Evolutionary conservation across 805 yeast genomes (phyloP).

Genomic region (Suhomyces faveliae): DNA sequence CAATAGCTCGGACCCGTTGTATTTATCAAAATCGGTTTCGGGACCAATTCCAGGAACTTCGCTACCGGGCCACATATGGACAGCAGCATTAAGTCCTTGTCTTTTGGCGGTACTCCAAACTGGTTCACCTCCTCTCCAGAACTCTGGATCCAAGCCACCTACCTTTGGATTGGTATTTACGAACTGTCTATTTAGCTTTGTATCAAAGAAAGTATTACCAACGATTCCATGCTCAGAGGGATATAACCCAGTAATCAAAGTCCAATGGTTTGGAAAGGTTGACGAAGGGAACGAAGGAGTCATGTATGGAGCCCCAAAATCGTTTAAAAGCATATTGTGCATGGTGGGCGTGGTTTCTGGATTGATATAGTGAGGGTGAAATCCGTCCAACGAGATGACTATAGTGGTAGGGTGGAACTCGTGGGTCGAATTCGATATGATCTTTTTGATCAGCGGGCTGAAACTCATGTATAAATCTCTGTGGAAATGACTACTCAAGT

Average conservation of each 20-base stretch:
- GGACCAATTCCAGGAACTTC: slow-evolving; percentile 61
- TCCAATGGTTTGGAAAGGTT: slow-evolving; percentile 92
- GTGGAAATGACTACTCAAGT: neutral
- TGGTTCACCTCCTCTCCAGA: slow-evolving; percentile 87
- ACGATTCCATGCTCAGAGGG: slow-evolving; percentile 87
- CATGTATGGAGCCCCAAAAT: slow-evolving; percentile 77
- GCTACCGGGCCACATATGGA: slow-evolving; percentile 98
- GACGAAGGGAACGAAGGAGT: slow-evolving; percentile 84
- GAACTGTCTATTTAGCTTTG: slow-evolving; percentile 53
- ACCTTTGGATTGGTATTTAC: slow-evolving; percentile 55
- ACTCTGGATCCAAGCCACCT: slow-evolving; percentile 53
- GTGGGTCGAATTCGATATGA: slow-evolving; percentile 60
- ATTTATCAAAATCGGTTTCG: slow-evolving; percentile 59
- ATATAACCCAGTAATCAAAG: slow-evolving; percentile 79
- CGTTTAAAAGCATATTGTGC: slow-evolving; percentile 52
- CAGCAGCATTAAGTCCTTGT: slow-evolving; percentile 64
- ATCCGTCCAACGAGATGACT: slow-evolving; percentile 79
- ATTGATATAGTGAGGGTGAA: slow-evolving; percentile 85
- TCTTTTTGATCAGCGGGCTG: slow-evolving; percentile 14
- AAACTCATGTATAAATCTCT: neutral
- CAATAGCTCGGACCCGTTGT: slow-evolving; percentile 61
- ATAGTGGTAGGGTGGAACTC: slow-evolving; percentile 77
- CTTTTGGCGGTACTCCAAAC: slow-evolving; percentile 74
- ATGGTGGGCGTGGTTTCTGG: slow-evolving; percentile 66
- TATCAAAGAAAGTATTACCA: slow-evolving; percentile 77